These are phyloP conservation scores for Neurospora terricola DNA, from an alignment of 495 filamentous ascomycete genomes.

Conservation along the genomic window DNA sequence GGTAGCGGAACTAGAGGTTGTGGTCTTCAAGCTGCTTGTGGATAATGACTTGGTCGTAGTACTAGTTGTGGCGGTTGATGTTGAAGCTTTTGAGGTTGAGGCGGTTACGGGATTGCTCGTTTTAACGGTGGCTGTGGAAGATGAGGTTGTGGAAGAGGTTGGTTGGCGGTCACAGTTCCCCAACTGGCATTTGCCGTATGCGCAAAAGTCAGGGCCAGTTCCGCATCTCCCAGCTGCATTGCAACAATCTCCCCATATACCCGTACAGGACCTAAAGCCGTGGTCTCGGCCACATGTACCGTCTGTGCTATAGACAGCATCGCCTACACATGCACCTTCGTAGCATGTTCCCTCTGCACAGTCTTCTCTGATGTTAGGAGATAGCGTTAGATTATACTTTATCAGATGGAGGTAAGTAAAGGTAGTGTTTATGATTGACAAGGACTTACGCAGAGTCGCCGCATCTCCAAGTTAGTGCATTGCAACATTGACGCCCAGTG, in stretches of 20 bases:
- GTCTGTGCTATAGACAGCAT: slow-evolving; percentile 13
- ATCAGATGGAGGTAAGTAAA: neutral
- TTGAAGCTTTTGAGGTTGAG: too few species aligned
- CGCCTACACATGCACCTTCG: slow-evolving; percentile 17
- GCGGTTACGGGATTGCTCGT: too few species aligned
- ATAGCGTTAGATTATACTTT: neutral
- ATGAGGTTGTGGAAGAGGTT: neutral
- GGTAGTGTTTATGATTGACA: too few species aligned
- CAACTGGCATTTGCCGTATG: neutral
- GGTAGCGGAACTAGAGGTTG: too few species aligned
- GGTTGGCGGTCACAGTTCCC: neutral
- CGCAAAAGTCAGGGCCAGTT: slow-evolving; percentile 4
- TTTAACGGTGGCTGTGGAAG: too few species aligned
- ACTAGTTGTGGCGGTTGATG: too few species aligned
- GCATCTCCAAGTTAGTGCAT: slow-evolving; percentile 18
- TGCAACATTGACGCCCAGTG: slow-evolving; percentile 13
- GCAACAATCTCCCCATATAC: slow-evolving; percentile 23
- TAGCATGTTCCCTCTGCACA: slow-evolving; percentile 22
- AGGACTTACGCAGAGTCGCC: slow-evolving; percentile 12
- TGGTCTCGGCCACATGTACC: slow-evolving; percentile 18
- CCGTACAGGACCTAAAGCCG: slow-evolving; percentile 8
- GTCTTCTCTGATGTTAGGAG: slow-evolving; percentile 9
- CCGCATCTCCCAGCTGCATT: slow-evolving; percentile 8
- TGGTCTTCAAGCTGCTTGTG: too few species aligned
- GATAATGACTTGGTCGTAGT: too few species aligned